Evolutionary conservation across 805 yeast species (phyloP).

Genomic region (Wickerhamomyces queroliae): DNA sequence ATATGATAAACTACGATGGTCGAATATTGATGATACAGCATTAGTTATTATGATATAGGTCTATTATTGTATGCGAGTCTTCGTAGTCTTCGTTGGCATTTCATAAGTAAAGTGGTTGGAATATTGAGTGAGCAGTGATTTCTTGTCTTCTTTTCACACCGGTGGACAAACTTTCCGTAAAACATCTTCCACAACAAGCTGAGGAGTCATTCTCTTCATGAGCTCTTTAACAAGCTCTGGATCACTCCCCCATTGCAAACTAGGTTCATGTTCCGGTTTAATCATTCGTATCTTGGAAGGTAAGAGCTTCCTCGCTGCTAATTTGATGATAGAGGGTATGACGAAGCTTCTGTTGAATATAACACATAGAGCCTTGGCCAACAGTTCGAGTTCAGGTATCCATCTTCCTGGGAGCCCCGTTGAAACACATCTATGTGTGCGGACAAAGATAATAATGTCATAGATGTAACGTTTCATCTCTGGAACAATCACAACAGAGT

Average conservation of each 20-base stretch:
- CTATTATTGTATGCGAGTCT: too few species aligned
- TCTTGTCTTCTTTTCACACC: too few species aligned
- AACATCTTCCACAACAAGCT: slow-evolving; percentile 46
- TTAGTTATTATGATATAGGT: too few species aligned
- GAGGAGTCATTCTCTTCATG: slow-evolving; percentile 38
- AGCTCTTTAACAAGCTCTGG: slow-evolving; percentile 32
- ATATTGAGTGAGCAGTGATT: too few species aligned
- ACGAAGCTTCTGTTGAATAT: slow-evolving; percentile 36
- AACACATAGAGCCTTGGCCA: slow-evolving; percentile 36
- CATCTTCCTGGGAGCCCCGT: slow-evolving; percentile 47
- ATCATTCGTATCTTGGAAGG: slow-evolving; percentile 40
- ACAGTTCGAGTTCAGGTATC: slow-evolving; percentile 34
- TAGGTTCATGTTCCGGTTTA: slow-evolving; percentile 40
- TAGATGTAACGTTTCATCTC: slow-evolving; percentile 50
- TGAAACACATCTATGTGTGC: slow-evolving; percentile 49
- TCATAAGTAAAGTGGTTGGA: too few species aligned
- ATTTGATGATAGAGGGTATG: slow-evolving; percentile 46
- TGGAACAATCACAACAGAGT: slow-evolving; percentile 32
- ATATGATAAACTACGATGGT: too few species aligned
- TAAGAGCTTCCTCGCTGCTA: slow-evolving; percentile 41
- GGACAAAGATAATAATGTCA: slow-evolving; percentile 45
- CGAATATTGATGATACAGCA: too few species aligned
- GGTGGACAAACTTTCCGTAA: slow-evolving; percentile 48
- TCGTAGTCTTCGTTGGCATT: too few species aligned
- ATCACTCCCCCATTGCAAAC: slow-evolving; percentile 54